A percentile compares a stretch with the other conserved stretches of the same genome.
These are phyloP conservation scores for Trichoderma cornu-damae DNA, from an alignment of 2,329 filamentous ascomycete genomes.

Conservation along the genomic window DNA sequence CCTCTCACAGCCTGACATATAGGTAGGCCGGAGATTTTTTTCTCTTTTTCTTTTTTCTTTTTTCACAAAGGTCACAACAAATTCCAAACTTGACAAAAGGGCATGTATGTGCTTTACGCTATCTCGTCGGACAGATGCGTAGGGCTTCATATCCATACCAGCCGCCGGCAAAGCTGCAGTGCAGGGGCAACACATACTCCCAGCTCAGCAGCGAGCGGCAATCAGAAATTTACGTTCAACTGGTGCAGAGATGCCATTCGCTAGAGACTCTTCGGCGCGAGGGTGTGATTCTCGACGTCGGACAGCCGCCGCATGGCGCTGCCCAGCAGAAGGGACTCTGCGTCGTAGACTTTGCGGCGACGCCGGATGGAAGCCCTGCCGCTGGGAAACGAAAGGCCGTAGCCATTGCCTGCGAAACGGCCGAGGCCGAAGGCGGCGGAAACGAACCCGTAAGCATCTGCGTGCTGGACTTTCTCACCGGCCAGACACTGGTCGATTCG, in stretches of 20 bases:
- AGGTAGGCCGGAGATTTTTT: too few relatives aligned
- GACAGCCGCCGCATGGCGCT: not conserved
- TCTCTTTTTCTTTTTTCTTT: too few relatives aligned
- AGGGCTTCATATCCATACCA: not conserved
- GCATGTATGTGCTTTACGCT: too few relatives aligned
- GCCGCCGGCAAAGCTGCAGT: not conserved
- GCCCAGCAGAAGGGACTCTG: not conserved
- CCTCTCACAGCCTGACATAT: too few relatives aligned
- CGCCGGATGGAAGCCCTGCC: not conserved
- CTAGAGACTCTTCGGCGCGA: not conserved
- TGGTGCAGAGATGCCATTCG: not conserved
- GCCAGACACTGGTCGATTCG: not conserved
- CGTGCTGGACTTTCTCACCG: not conserved
- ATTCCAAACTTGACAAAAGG: too few relatives aligned
- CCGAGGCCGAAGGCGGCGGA: not conserved
- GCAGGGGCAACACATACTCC: not conserved
- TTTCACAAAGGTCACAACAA: too few relatives aligned
- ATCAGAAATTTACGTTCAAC: not conserved
- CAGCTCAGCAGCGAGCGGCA: not conserved
- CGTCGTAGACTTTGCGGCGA: not conserved
- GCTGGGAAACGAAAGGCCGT: not conserved
- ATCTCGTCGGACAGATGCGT: not conserved
- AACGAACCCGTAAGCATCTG: not conserved
- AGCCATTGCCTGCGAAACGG: not conserved
- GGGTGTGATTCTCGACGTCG: not conserved